These are phyloP conservation scores for Stentor roeselii DNA, from an alignment of 73 alveolate species.

Conservation along the genomic window DNA sequence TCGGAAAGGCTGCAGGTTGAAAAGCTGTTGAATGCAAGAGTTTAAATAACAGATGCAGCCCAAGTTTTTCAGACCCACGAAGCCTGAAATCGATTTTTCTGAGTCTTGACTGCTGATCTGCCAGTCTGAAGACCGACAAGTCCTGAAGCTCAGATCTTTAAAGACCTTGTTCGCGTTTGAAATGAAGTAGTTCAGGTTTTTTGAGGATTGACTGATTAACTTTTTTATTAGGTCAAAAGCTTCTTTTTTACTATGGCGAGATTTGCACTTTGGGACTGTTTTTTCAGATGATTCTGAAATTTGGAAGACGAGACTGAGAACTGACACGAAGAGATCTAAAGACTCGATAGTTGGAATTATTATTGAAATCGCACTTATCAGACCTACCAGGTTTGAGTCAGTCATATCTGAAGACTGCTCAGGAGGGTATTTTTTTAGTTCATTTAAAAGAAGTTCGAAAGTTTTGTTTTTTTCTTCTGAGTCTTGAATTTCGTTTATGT, in stretches of 20 bases:
- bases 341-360: background rate
- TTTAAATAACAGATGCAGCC: constrained; percentile 97
- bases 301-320: constrained; percentile 20
- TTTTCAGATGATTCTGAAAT: background rate
- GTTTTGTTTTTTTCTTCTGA: background rate
- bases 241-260: background rate
- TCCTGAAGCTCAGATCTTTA: constrained; percentile 24
- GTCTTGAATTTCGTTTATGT: background rate
- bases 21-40: constrained; percentile 85
- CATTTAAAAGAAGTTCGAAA: background rate
- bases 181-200: background rate
- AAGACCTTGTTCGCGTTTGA: background rate
- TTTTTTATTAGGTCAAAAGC: background rate
- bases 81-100: constrained; percentile 45
- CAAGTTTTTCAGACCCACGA: constrained; percentile 54
- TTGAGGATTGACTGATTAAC: background rate
- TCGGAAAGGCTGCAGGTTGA: constrained; percentile 73
- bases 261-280: constrained; percentile 20
- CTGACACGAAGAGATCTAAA: background rate
- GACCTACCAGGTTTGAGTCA: background rate
- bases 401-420: background rate
- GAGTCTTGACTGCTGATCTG: constrained; percentile 4
- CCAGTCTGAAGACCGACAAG: constrained; percentile 31
- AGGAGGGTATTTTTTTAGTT: background rate
- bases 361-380: background rate